phyloP scores from a whole-genome alignment of 805 yeast species.

The Lipomyces sp. region DNA sequence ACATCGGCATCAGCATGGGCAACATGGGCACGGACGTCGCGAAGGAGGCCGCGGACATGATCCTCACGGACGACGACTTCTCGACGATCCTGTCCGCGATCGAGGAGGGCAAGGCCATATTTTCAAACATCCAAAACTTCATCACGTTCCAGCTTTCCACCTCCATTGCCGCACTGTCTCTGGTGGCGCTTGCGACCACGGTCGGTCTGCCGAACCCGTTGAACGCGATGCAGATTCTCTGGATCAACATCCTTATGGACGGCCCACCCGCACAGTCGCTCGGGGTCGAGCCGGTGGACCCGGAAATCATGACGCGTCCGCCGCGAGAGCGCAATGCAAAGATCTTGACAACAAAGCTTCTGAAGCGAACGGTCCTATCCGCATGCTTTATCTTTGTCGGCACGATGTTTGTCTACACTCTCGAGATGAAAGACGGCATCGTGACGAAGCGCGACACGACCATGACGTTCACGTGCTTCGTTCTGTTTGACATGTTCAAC shows the following conservation, averaged over 20 bases:
- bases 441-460: slow-evolving; percentile 96
- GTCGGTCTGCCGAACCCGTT: slow-evolving; percentile 53
- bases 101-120: slow-evolving; percentile 96
- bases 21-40: slow-evolving; percentile 97
- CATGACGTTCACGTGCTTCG: slow-evolving; percentile 98
- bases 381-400: slow-evolving; percentile 78
- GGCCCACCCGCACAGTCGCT: slow-evolving; percentile 84
- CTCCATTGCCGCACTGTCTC: slow-evolving; percentile 68
- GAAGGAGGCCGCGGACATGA: slow-evolving; percentile 98
- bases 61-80: slow-evolving; percentile 93
- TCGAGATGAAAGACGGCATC: slow-evolving; percentile 78
- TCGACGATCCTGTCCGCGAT: slow-evolving; percentile 90
- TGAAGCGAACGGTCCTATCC: slow-evolving; percentile 70
- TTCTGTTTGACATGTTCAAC: slow-evolving; percentile 92
- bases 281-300: slow-evolving; percentile 63
- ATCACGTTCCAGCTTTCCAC: slow-evolving; percentile 90
- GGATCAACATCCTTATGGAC: slow-evolving; percentile 75
- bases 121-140: slow-evolving; percentile 88
- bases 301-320: slow-evolving; percentile 61
- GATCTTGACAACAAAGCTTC: slow-evolving; percentile 67
- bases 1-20: slow-evolving; percentile 86
- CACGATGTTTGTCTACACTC: slow-evolving; percentile 78
- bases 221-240: slow-evolving; percentile 73
- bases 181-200: slow-evolving; percentile 24
- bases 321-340: slow-evolving; percentile 82